These are phyloP conservation scores for Colletotrichum ledebouriae DNA, from an alignment of 2,329 filamentous ascomycete genomes.

Conservation along the genomic window DNA sequence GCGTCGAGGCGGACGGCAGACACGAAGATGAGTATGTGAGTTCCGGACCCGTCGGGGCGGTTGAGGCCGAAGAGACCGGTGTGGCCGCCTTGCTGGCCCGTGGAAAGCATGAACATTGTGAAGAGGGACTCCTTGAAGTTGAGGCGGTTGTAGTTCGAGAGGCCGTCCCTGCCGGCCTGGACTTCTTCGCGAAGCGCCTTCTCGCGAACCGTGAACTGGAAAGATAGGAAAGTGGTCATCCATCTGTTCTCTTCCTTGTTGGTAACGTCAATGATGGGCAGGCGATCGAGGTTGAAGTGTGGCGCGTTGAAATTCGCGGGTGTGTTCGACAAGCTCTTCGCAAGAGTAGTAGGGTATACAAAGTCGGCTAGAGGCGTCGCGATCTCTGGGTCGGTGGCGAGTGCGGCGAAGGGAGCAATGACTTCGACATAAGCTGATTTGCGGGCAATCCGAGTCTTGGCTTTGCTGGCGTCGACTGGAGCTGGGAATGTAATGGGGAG, in stretches of 20 bases:
- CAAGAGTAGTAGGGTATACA: constrained; percentile 54
- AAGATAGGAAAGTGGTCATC: constrained; percentile 55
- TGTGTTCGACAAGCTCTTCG: constrained; percentile 42
- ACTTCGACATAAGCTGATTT: constrained; percentile 61
- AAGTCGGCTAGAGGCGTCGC: constrained; percentile 48
- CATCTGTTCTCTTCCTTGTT: constrained; percentile 53
- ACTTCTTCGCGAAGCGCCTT: constrained; percentile 51
- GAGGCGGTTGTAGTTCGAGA: constrained; percentile 52
- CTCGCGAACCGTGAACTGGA: constrained; percentile 59
- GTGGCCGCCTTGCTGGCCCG: constrained; percentile 60
- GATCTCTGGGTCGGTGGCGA: constrained; percentile 33
- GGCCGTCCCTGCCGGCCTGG: constrained; percentile 41
- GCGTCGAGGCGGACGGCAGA: constrained; percentile 60
- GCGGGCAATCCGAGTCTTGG: constrained; percentile 58
- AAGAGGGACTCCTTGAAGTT: constrained; percentile 65
- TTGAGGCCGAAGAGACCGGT: constrained; percentile 60
- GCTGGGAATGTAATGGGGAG: constrained; percentile 56
- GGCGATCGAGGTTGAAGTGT: constrained; percentile 59
- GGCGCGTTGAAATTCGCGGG: constrained; percentile 56
- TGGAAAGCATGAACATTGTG: constrained; percentile 60
- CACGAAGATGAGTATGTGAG: constrained; percentile 58
- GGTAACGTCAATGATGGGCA: constrained; percentile 58
- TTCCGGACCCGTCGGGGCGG: constrained; percentile 52
- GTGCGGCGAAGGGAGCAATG: constrained; percentile 52
- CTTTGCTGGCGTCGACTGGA: constrained; percentile 53